Conservation (phyloP, 345 rosid species). For the Hypericum androsaemum region DNA sequence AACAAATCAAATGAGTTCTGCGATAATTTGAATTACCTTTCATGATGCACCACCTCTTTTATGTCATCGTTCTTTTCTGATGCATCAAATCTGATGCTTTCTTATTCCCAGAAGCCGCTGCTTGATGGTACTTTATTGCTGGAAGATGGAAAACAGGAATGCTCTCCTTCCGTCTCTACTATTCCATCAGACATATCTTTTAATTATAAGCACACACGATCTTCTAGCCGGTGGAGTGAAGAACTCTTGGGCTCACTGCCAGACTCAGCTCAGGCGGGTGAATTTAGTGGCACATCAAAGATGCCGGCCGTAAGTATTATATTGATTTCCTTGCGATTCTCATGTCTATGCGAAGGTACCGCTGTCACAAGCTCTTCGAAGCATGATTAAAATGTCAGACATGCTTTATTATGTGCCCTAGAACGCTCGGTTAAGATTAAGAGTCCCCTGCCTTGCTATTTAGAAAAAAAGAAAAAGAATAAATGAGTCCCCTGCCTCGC, state of each 20-base stretch:
- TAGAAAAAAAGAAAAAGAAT: no score
- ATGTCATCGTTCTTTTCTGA: neutral
- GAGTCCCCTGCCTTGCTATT: no score
- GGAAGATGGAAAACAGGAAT: slow-evolving; percentile 51
- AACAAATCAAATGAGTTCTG: no score
- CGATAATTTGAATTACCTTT: no score
- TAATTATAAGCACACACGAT: slow-evolving; percentile 52
- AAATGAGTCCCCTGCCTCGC: no score
- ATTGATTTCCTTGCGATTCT: slow-evolving; percentile 3
- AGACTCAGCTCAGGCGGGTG: slow-evolving; percentile 66
- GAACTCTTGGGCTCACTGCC: slow-evolving; percentile 62
- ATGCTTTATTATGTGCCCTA: no score
- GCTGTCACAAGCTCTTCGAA: no score
- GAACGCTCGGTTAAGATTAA: no score
- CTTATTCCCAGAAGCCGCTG: slow-evolving; percentile 34
- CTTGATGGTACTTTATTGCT: slow-evolving; percentile 44
- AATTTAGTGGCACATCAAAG: slow-evolving; percentile 38
- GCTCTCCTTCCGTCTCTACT: slow-evolving; percentile 35
- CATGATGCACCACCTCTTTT: no score
- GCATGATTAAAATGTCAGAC: no score
- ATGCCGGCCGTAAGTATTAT: slow-evolving; percentile 28
- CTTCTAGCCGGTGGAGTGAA: slow-evolving; percentile 72
- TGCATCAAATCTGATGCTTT: slow-evolving; percentile 4
- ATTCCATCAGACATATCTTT: slow-evolving; percentile 40
- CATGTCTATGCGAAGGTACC: neutral